phyloP scores from a whole-genome alignment of 305 asterid genomes.

The Solanum hybrid region DNA sequence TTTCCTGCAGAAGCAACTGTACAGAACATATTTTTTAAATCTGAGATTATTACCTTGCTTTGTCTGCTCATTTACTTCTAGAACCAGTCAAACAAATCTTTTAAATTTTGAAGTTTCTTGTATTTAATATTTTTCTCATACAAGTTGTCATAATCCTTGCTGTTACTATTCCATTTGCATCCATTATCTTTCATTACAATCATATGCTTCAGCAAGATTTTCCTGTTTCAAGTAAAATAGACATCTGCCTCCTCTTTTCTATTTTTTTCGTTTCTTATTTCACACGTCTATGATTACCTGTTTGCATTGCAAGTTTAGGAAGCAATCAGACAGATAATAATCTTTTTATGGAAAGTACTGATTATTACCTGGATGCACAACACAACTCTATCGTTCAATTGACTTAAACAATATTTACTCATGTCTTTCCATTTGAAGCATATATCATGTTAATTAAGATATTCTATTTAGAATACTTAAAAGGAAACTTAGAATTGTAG shows the following conservation, averaged over 20 bases:
- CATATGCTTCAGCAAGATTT: not conserved
- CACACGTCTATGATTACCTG: not conserved
- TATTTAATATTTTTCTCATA: not conserved
- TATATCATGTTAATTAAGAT: not conserved
- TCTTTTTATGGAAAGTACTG: not conserved
- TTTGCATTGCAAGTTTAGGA: not conserved
- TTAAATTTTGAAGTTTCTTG: not conserved
- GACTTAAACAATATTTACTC: not conserved
- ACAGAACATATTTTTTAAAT: not conserved
- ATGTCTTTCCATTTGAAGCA: not conserved
- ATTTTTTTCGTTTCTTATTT: not conserved
- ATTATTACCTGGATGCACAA: not conserved
- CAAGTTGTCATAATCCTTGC: not conserved
- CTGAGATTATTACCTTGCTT: not conserved
- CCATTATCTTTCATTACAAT: not conserved
- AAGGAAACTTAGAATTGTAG: not conserved
- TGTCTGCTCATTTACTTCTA: not conserved
- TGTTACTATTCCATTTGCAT: not conserved
- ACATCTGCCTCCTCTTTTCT: not conserved
- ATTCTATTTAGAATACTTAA: not conserved
- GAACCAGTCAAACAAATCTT: not conserved
- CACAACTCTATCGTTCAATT: no score
- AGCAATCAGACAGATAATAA: not conserved
- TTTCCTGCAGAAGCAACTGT: not conserved
- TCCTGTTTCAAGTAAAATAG: not conserved